A percentile compares a stretch with the other conserved stretches of the same genome.
These are phyloP conservation scores for Trypethelium eluteriae DNA, from an alignment of 495 filamentous ascomycete species.

Conservation along the genomic window DNA sequence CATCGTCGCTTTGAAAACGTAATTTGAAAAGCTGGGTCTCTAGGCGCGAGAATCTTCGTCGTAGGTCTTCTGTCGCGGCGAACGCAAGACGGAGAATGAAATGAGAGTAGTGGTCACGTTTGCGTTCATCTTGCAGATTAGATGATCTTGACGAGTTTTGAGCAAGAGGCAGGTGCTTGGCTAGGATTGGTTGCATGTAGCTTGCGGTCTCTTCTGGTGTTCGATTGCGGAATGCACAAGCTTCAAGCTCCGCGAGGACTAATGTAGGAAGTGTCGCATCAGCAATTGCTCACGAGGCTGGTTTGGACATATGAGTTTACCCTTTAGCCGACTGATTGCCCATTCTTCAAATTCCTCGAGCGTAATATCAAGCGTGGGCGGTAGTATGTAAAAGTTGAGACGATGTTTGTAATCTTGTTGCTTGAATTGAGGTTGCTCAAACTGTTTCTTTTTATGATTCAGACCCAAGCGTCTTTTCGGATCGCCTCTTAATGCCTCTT, in stretches of 20 bases:
- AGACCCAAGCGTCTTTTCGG: slow-evolving; percentile 66
- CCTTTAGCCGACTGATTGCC: slow-evolving; percentile 86
- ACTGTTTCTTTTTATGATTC: slow-evolving; percentile 79
- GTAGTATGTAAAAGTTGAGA: slow-evolving; percentile 82
- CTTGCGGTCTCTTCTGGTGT: slow-evolving; percentile 64
- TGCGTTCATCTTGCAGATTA: slow-evolving; percentile 62
- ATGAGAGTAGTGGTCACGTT: slow-evolving; percentile 96
- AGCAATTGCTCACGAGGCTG: not conserved
- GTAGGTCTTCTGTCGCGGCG: slow-evolving; percentile 79
- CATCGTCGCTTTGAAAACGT: slow-evolving; percentile 64
- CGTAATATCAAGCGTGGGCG: slow-evolving; percentile 89
- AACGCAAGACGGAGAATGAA: slow-evolving; percentile 96
- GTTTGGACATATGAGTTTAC: slow-evolving; percentile 37
- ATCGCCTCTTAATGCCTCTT: slow-evolving; percentile 52
- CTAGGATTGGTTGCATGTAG: slow-evolving; percentile 71
- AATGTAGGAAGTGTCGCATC: not conserved
- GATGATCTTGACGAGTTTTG: slow-evolving; percentile 59
- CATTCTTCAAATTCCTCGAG: slow-evolving; percentile 98
- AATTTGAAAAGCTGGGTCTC: slow-evolving; percentile 84
- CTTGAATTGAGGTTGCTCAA: slow-evolving; percentile 63
- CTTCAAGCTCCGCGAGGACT: slow-evolving; percentile 94
- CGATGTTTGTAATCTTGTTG: slow-evolving; percentile 71
- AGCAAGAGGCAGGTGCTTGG: slow-evolving; percentile 78
- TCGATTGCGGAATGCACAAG: slow-evolving; percentile 91
- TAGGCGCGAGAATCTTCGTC: slow-evolving; percentile 76